These are phyloP conservation scores for Candida frijolesensis DNA, from an alignment of 1,139 yeast species.

Conservation along the genomic window DNA sequence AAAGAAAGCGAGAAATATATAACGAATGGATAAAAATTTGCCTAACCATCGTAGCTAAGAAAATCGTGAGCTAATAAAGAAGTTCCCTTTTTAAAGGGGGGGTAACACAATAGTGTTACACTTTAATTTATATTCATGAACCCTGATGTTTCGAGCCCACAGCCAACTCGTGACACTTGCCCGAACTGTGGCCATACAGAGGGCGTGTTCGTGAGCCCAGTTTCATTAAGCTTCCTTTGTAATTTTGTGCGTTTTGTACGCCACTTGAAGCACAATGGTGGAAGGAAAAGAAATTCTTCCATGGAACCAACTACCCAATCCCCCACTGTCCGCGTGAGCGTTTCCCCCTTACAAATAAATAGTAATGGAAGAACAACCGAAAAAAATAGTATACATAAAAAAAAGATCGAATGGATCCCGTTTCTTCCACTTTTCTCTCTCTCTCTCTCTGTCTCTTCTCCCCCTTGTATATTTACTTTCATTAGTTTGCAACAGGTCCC, in stretches of 20 bases:
- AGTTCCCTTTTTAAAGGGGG: no score
- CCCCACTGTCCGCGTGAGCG: background rate
- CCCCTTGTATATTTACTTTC: background rate
- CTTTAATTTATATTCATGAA: no score
- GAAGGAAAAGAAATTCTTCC: background rate
- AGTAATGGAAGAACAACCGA: background rate
- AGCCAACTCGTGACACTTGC: no score
- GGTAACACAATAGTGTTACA: no score
- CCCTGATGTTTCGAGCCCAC: no score
- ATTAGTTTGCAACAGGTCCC: background rate
- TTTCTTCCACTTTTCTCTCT: background rate
- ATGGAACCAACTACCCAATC: background rate
- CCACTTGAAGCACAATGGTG: background rate
- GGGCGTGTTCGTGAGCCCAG: no score
- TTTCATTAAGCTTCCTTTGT: background rate
- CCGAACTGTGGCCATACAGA: no score
- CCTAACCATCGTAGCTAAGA: no score
- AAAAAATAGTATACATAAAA: background rate
- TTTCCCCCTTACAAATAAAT: conserved; percentile 3
- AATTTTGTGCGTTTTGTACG: background rate
- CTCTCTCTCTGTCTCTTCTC: background rate
- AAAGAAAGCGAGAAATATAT: no score
- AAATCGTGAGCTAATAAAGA: no score
- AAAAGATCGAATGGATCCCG: background rate
- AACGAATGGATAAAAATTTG: no score